Percentiles rank a stretch among this genome's conserved stretches.
phyloP scores from a whole-genome alignment of 1,139 yeast genomes.

The Diutina neorugosa region DNA sequence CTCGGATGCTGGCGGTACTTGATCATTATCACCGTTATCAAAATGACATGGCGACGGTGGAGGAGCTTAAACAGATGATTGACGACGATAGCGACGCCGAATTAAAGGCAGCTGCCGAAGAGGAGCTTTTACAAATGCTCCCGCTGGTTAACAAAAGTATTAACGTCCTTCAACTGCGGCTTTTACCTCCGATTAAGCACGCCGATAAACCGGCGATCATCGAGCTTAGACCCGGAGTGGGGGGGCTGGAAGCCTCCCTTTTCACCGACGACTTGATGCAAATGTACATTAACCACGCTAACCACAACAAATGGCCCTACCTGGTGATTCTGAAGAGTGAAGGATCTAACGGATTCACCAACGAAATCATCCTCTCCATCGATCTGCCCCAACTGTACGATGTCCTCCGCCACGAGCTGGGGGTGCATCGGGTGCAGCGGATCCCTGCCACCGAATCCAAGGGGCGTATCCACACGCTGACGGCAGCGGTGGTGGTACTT shows the following conservation, averaged over 20 bases:
- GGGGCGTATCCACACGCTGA: slow-evolving; percentile 91
- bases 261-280: slow-evolving; percentile 69
- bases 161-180: slow-evolving; percentile 36
- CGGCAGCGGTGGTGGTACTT: slow-evolving; percentile 88
- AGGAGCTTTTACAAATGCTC: slow-evolving; percentile 15
- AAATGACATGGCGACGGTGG: slow-evolving; percentile 19
- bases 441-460: slow-evolving; percentile 88
- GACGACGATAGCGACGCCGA: slow-evolving; percentile 25
- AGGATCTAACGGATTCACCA: slow-evolving; percentile 48
- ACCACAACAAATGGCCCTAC: slow-evolving; percentile 52
- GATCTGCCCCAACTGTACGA: slow-evolving; percentile 73
- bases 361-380: slow-evolving; percentile 67
- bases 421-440: slow-evolving; percentile 93
- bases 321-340: slow-evolving; percentile 49
- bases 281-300: slow-evolving; percentile 73
- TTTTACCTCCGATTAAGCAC: slow-evolving; percentile 70
- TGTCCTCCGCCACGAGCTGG: slow-evolving; percentile 71
- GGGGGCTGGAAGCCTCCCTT: slow-evolving; percentile 87
- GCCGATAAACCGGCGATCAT: slow-evolving; percentile 68
- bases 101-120: slow-evolving; percentile 17
- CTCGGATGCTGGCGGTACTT: slow-evolving; percentile 41
- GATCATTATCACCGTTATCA: slow-evolving; percentile 40
- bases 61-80: slow-evolving; percentile 25
- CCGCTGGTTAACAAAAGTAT: slow-evolving; percentile 27
- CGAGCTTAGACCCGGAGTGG: slow-evolving; percentile 91